Base-by-base conservation (phyloP, 1,139 yeast species). In the Groenewaldozyma sp. region DNA sequence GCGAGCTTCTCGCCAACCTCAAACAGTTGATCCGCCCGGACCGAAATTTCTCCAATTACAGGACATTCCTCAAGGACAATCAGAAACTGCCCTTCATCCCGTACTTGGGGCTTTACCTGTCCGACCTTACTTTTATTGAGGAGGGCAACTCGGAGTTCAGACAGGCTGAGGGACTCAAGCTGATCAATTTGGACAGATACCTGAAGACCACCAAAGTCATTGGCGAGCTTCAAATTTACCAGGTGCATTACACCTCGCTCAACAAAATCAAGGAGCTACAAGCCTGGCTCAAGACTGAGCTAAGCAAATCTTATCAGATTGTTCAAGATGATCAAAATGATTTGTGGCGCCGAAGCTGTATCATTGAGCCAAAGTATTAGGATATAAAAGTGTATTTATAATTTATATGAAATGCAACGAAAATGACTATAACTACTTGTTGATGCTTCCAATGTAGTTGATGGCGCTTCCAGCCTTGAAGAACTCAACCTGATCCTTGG, bases 391-490 rank as follows among this genome's bases (percentile, higher is more conserved):
- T 31, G 16, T 4, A 14, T 10, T 24, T 18, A 11, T 17, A 20
- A n/a, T 13, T 24, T 13, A 19, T 33, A 28, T 37, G 24, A n/a
- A 28, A 28, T 14, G 14, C 7, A 28, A n/a, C 7, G 9, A 28
- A n/a, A 28, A n/a, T 11, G n/a, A 22, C 7, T 22, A 22, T 22
- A 22, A 31, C 32, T 31, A 31, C 22, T 29, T 29, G 11, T 38
- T 42, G 38, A 21, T 28, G 32, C 79, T 73, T 52, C 96, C 95
- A 59, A 91, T 91, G 65, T 78, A 76, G 64, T 88, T 88, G 58
- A 91, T 86, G 33, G 98, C 98, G 42, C 95, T 83, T 42, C 98
- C 98, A 35, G 96, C 96, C 64, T 80, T 87, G 75, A 88, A 91
- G 67, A 91, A 91, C 49, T 83, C 94, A 43, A 91, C 73, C 70